Conservation (phyloP, 768 basidiomycete genomes). For the Suillus weaverae region DNA sequence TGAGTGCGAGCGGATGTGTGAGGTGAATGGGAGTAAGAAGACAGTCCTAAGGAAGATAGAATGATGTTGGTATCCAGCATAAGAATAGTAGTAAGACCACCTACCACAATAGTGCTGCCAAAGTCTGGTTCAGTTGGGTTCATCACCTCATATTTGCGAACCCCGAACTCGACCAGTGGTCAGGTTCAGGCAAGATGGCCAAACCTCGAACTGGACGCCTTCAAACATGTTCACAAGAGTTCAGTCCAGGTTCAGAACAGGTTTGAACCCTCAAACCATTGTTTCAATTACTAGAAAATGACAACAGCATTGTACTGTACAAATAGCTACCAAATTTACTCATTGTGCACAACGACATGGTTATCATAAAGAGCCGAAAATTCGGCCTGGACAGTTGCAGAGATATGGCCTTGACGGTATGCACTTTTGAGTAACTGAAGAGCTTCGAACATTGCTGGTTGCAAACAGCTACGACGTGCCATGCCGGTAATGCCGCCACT, state of each 20-base stretch:
- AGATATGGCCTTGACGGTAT: constrained; percentile 29
- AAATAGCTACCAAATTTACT: neutral
- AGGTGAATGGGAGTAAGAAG: constrained; percentile 72
- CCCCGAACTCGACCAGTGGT: too few species aligned
- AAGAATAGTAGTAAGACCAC: constrained; percentile 76
- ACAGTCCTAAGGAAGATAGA: constrained; percentile 63
- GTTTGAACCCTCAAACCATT: too few species aligned
- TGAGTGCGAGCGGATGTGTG: constrained; percentile 58
- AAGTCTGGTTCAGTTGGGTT: too few species aligned
- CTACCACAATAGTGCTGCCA: too few species aligned
- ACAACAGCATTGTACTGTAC: too few species aligned
- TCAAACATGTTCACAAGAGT: too few species aligned
- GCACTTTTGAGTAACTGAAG: constrained; percentile 24
- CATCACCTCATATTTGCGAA: too few species aligned
- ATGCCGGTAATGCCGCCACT: constrained; percentile 8
- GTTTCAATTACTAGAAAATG: neutral
- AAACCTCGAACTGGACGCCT: too few species aligned
- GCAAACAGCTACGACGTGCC: constrained; percentile 6
- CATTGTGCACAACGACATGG: neutral
- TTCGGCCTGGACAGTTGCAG: constrained; percentile 17
- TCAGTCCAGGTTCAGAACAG: too few species aligned
- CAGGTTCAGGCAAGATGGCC: too few species aligned
- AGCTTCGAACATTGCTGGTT: constrained; percentile 24
- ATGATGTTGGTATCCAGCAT: constrained; percentile 96
- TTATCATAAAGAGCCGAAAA: neutral